phyloP scores from a whole-genome alignment of 2,329 filamentous ascomycete species.

The Stenocarpella maydis region DNA sequence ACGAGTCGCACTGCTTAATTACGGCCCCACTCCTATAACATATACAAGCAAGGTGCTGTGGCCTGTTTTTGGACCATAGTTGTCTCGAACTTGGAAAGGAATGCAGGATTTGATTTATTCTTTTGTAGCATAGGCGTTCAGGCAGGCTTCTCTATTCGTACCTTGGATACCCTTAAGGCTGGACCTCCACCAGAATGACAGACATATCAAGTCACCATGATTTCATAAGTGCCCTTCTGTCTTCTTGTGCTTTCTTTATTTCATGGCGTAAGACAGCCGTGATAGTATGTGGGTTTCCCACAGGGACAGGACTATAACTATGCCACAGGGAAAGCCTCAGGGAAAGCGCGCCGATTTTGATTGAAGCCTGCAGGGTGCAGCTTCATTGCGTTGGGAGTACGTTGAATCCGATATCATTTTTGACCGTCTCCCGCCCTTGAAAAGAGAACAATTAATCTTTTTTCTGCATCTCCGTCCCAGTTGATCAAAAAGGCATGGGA shows the following conservation, averaged over 20 bases:
- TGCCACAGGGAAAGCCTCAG: not conserved
- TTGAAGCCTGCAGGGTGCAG: too few relatives aligned
- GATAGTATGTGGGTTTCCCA: too few relatives aligned
- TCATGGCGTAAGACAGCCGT: too few relatives aligned
- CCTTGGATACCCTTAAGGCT: conserved; percentile 14
- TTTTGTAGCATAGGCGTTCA: not conserved
- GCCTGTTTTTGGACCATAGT: not conserved
- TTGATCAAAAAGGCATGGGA: not conserved
- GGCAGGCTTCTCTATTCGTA: not conserved
- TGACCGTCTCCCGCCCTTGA: not conserved
- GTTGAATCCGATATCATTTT: not conserved
- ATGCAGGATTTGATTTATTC: not conserved
- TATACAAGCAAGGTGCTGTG: not conserved
- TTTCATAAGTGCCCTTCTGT: too few relatives aligned
- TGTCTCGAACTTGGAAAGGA: not conserved
- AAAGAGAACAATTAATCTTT: not conserved
- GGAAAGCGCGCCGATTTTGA: too few relatives aligned
- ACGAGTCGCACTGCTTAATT: not conserved
- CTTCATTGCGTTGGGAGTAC: too few relatives aligned
- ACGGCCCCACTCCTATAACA: not conserved
- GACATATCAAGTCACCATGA: not conserved
- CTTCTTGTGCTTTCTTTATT: not conserved
- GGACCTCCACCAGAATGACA: not conserved
- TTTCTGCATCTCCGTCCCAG: not conserved
- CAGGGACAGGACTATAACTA: too few relatives aligned